Evolutionary conservation across 164 flowering plant genomes (phyloP).

Genomic region (Kalanchoe fedtschenkoi): DNA sequence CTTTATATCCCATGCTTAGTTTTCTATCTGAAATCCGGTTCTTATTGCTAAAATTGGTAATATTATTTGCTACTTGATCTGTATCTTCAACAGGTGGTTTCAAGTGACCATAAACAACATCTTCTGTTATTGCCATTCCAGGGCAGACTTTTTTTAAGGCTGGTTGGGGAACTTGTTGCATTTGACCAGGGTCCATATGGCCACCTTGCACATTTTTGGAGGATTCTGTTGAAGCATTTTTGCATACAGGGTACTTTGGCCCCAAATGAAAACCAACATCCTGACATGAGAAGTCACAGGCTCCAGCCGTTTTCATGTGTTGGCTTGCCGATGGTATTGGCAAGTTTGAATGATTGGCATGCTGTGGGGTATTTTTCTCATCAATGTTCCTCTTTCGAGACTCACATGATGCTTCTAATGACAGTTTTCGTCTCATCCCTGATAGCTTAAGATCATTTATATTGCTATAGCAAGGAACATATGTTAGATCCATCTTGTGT

Average conservation of each 20-base stretch:
- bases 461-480: background rate
- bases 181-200: background rate
- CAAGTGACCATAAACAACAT: background rate
- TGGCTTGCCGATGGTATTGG: too few relatives aligned
- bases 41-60: too few relatives aligned
- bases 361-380: background rate
- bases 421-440: slow-evolving; percentile 21
- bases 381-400: slow-evolving; percentile 7
- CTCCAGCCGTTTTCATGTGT: background rate
- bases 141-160: background rate
- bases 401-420: slow-evolving; percentile 17
- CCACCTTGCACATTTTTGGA: background rate
- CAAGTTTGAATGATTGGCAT: background rate
- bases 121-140: slow-evolving; percentile 3
- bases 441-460: slow-evolving; percentile 9
- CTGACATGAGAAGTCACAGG: background rate
- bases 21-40: too few relatives aligned
- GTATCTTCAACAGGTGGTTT: slow-evolving; percentile 4
- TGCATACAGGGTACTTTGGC: background rate
- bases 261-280: background rate
- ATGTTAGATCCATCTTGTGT: background rate
- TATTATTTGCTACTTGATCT: too few relatives aligned
- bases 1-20: slow-evolving; percentile 19
- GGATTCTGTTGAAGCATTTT: background rate
- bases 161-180: background rate